These are phyloP conservation scores for Dendrocalamus latiflorus DNA, from an alignment of 202 grass and related monocot genomes.

Conservation along the genomic window DNA sequence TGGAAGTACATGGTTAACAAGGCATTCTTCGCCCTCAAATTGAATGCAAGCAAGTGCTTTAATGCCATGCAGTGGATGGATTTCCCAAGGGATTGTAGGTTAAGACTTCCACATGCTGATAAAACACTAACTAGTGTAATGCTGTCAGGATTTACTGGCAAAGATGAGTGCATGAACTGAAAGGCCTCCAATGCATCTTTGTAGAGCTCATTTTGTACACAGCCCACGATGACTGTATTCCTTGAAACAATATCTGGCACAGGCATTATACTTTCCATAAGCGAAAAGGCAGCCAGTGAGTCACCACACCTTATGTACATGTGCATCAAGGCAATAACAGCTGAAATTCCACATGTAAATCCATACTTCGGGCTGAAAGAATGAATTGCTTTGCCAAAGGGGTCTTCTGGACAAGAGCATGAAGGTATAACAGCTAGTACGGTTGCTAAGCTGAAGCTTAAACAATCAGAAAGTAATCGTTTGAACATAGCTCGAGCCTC, in stretches of 20 bases:
- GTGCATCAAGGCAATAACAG: slow-evolving; percentile 66
- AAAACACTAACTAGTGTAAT: slow-evolving; percentile 61
- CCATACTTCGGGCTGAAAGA: slow-evolving; percentile 52
- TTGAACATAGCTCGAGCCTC: slow-evolving; percentile 45
- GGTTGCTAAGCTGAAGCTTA: slow-evolving; percentile 46
- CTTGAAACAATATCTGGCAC: slow-evolving; percentile 71
- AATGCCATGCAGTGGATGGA: slow-evolving; percentile 48
- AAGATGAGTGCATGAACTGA: slow-evolving; percentile 52
- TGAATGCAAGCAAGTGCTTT: slow-evolving; percentile 43
- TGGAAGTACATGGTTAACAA: slow-evolving; percentile 70
- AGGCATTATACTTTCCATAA: slow-evolving; percentile 35
- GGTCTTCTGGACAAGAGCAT: slow-evolving; percentile 43
- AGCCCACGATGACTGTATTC: slow-evolving; percentile 79
- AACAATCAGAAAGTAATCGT: slow-evolving; percentile 40
- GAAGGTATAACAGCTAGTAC: slow-evolving; percentile 57
- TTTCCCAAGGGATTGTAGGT: slow-evolving; percentile 33
- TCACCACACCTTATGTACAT: slow-evolving; percentile 68
- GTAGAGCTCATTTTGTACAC: slow-evolving; percentile 48
- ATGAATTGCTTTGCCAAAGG: slow-evolving; percentile 64
- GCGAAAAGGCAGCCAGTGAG: slow-evolving; percentile 27
- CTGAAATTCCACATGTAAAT: slow-evolving; percentile 40
- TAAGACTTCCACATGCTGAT: slow-evolving; percentile 68
- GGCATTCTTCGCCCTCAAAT: slow-evolving; percentile 62
- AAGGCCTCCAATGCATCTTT: slow-evolving; percentile 58
- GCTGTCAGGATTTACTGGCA: slow-evolving; percentile 46